Percentiles rank a stretch among this genome's conserved stretches.
These are phyloP conservation scores for Spathaspora passalidarum DNA, from an alignment of 805 yeast genomes.

Conservation along the genomic window DNA sequence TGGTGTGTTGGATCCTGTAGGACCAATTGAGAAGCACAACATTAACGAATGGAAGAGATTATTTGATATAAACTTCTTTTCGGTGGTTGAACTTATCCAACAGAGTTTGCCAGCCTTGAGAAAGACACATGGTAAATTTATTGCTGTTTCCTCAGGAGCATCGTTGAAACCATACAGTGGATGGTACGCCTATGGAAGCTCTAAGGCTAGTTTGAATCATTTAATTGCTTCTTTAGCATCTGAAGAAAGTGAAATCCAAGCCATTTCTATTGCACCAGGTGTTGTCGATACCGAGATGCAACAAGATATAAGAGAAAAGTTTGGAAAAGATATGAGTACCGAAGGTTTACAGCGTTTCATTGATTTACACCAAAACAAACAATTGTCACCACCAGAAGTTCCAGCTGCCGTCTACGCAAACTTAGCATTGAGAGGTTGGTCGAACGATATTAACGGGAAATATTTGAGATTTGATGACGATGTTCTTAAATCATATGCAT, in stretches of 20 bases:
- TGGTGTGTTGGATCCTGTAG: constrained; percentile 80
- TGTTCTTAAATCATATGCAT: constrained; percentile 9
- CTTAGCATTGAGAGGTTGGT: constrained; percentile 60
- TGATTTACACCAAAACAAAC: constrained; percentile 54
- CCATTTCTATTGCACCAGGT: constrained; percentile 87
- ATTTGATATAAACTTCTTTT: constrained; percentile 76
- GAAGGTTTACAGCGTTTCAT: constrained; percentile 60
- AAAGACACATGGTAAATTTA: constrained; percentile 54
- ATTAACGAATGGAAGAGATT: constrained; percentile 57
- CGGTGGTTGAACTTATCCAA: constrained; percentile 60
- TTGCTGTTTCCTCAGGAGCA: constrained; percentile 92
- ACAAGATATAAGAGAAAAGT: constrained; percentile 63
- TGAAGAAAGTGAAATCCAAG: constrained; percentile 59
- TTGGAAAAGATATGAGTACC: constrained; percentile 57
- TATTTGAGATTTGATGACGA: constrained; percentile 62
- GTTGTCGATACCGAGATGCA: constrained; percentile 94
- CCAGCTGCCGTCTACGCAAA: constrained; percentile 73
- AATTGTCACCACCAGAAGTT: constrained; percentile 62
- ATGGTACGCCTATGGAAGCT: constrained; percentile 91
- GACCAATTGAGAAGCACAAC: constrained; percentile 48
- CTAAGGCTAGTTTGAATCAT: constrained; percentile 89
- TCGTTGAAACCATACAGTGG: constrained; percentile 58
- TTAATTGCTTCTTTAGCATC: constrained; percentile 62
- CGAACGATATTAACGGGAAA: constrained; percentile 57
- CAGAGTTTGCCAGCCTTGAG: constrained; percentile 57